Conservation (phyloP, 805 yeast genomes). For the Kuraishia borneana region DNA sequence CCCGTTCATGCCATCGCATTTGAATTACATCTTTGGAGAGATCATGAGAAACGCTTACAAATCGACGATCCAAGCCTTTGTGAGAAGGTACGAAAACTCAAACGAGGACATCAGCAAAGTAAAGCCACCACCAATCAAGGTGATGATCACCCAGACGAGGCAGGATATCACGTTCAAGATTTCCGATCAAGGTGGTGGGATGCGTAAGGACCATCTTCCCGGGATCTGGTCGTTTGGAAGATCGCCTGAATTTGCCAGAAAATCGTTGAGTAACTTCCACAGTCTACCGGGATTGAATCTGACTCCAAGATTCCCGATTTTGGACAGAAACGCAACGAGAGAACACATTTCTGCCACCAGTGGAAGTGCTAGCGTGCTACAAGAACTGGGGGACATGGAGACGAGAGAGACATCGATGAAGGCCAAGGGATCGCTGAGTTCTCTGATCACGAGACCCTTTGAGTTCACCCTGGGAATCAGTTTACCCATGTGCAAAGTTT, state of each 20-base stretch:
- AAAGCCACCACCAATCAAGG: conserved; percentile 61
- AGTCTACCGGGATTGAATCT: conserved; percentile 51
- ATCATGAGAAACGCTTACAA: conserved; percentile 77
- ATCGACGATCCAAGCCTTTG: conserved; percentile 52
- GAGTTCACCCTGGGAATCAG: conserved; percentile 77
- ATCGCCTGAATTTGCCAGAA: conserved; percentile 44
- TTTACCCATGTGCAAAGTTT: conserved; percentile 83
- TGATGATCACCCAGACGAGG: conserved; percentile 57
- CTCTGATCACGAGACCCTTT: conserved; percentile 62
- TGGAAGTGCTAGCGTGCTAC: conserved; percentile 11
- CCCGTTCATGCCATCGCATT: conserved; percentile 78
- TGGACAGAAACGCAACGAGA: conserved; percentile 3
- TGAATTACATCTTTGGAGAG: conserved; percentile 81
- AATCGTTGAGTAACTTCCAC: conserved; percentile 57
- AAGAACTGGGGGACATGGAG: conserved; percentile 20
- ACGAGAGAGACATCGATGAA: conserved; percentile 7
- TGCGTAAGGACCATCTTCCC: conserved; percentile 43
- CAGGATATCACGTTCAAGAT: conserved; percentile 66
- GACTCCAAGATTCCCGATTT: conserved; percentile 15
- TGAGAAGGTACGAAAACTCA: conserved; percentile 12
- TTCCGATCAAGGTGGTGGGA: conserved; percentile 88
- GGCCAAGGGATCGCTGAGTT: conserved; percentile 25
- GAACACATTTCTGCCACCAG: conserved; percentile 1
- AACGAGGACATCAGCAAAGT: conserved; percentile 6
- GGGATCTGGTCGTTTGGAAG: conserved; percentile 86